Evolutionary conservation across 208 protist species (phyloP).

Genomic region (Crithidia thermophila): DNA sequence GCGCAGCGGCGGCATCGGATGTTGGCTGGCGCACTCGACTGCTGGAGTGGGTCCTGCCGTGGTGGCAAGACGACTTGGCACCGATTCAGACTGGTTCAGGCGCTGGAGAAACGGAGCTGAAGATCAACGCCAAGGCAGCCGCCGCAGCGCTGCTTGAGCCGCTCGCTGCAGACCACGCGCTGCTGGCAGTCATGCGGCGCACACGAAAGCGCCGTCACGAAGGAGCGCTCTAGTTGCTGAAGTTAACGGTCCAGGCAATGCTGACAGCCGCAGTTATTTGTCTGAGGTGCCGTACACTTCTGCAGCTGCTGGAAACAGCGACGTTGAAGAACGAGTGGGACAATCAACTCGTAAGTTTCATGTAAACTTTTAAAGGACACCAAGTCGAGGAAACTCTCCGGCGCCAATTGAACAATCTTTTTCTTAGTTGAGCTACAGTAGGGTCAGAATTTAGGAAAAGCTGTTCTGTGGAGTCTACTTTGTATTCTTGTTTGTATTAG

Average conservation of each 20-base stretch:
- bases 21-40: neutral
- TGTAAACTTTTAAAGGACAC: too few species aligned
- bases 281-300: constrained; percentile 13
- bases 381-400: too few species aligned
- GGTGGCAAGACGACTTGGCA: constrained; percentile 1
- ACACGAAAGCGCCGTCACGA: constrained; percentile 22
- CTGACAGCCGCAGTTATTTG: constrained; percentile 9
- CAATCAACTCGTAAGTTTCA: too few species aligned
- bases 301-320: constrained; percentile 15
- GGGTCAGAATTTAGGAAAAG: too few species aligned
- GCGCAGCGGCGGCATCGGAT: neutral
- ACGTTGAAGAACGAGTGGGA: constrained; percentile 1
- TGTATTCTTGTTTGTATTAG: too few species aligned
- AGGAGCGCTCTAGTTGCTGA: neutral
- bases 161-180: constrained; percentile 5
- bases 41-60: constrained; percentile 16
- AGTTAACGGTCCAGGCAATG: constrained; percentile 8
- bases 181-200: constrained; percentile 25
- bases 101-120: constrained; percentile 11
- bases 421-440: too few species aligned
- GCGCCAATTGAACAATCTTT: too few species aligned
- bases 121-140: constrained; percentile 17
- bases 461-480: too few species aligned
- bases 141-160: constrained; percentile 10
- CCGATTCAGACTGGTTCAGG: neutral